These are phyloP conservation scores for Xylariaceae sp. DNA, from an alignment of 2,329 filamentous ascomycete species.

Conservation along the genomic window DNA sequence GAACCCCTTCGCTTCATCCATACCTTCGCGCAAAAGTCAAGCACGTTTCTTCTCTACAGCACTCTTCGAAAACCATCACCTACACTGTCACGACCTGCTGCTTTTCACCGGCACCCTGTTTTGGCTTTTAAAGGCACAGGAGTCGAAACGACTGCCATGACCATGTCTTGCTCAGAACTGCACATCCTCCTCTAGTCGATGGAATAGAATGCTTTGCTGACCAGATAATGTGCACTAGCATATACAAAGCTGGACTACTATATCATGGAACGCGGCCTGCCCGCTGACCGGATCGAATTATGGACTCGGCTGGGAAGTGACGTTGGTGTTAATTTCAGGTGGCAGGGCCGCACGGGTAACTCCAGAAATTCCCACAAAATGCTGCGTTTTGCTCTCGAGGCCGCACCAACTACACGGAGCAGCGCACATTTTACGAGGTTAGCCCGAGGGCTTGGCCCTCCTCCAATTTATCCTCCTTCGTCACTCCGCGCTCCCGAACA, in stretches of 20 bases:
- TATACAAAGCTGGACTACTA: slow-evolving; percentile 40
- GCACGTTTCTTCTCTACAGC: neutral
- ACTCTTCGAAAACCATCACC: neutral
- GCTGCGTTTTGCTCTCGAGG: slow-evolving; percentile 40
- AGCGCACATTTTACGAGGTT: slow-evolving; percentile 20
- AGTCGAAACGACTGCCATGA: too few species aligned
- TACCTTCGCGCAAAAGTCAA: too few species aligned
- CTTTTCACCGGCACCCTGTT: neutral
- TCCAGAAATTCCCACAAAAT: slow-evolving; percentile 47
- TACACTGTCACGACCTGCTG: neutral
- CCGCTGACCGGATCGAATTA: slow-evolving; percentile 22
- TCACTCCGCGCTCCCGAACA: slow-evolving; percentile 11
- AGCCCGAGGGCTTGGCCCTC: neutral
- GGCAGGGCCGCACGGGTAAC: slow-evolving; percentile 43
- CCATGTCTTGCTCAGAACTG: too few species aligned
- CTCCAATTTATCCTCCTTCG: slow-evolving; percentile 13
- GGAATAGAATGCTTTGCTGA: slow-evolving; percentile 4
- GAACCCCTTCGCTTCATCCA: too few species aligned
- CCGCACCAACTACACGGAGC: slow-evolving; percentile 22
- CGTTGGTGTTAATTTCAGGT: slow-evolving; percentile 41
- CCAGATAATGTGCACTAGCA: slow-evolving; percentile 5
- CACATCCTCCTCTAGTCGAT: too few species aligned
- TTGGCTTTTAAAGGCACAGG: neutral
- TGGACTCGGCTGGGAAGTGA: slow-evolving; percentile 30
- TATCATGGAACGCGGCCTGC: slow-evolving; percentile 27